Percentiles rank a stretch among this genome's conserved stretches.
These are phyloP conservation scores for Tetrapisispora taiwanensis DNA, from an alignment of 805 yeast genomes.

Conservation along the genomic window DNA sequence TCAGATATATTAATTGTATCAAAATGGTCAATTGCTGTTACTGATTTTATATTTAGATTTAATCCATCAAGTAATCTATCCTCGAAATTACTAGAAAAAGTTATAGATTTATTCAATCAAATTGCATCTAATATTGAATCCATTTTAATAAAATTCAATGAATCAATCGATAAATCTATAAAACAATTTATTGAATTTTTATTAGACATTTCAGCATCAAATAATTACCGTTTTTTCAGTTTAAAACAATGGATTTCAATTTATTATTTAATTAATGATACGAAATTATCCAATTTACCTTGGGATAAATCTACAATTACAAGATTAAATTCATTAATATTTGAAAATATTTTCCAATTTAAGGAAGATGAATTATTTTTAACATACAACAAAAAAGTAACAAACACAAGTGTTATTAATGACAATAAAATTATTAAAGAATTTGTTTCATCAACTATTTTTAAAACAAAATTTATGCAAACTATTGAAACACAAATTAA, in stretches of 20 bases:
- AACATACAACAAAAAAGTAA: neutral
- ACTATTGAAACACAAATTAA: neutral
- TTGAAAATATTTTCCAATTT: constrained; percentile 8
- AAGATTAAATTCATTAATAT: constrained; percentile 6
- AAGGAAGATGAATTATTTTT: neutral
- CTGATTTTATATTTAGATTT: constrained; percentile 14
- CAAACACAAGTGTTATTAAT: neutral
- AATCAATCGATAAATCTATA: constrained; percentile 7
- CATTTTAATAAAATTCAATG: constrained; percentile 3
- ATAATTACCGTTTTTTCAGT: constrained; percentile 6
- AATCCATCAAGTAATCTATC: constrained; percentile 8
- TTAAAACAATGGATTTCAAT: constrained; percentile 16
- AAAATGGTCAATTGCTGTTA: constrained; percentile 19
- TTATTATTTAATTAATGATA: constrained; percentile 9
- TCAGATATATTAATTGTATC: constrained; percentile 12
- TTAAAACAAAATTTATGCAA: constrained; percentile 3
- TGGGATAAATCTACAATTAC: constrained; percentile 9
- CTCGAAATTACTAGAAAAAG: constrained; percentile 11
- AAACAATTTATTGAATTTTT: constrained; percentile 8
- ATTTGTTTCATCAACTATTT: constrained; percentile 2
- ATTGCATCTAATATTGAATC: neutral
- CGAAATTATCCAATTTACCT: constrained; percentile 1
- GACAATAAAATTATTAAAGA: constrained; percentile 5
- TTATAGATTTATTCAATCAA: constrained; percentile 9
- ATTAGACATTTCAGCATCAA: constrained; percentile 7